Conservation (phyloP, 495 filamentous ascomycete species). For the Talaromyces adpressus region DNA sequence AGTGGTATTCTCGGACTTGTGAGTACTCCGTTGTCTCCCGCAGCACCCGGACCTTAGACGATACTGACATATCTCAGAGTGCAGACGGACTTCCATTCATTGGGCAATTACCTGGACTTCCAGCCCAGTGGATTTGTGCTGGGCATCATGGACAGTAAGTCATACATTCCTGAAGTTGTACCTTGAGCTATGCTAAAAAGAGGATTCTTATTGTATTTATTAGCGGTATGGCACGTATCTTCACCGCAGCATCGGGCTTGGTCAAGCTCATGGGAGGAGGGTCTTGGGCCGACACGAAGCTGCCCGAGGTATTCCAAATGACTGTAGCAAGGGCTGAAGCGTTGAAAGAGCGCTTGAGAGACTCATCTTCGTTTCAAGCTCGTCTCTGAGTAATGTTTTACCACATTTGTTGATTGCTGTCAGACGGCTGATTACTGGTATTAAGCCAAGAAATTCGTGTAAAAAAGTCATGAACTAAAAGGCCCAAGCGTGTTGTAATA, state of each 20-base stretch:
- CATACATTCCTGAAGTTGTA: not conserved
- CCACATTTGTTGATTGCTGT: too few species aligned
- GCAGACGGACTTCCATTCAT: conserved; percentile 1
- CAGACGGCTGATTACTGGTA: too few species aligned
- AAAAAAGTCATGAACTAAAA: too few species aligned
- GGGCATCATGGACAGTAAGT: conserved; percentile 1
- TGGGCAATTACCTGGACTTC: not conserved
- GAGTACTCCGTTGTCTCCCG: not conserved
- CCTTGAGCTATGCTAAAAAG: not conserved
- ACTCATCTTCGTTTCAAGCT: not conserved
- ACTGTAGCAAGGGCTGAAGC: not conserved
- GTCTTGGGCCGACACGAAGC: not conserved
- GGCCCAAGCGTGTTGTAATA: too few species aligned
- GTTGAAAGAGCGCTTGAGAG: not conserved
- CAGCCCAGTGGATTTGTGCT: conserved; percentile 1
- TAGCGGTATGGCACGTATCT: not conserved
- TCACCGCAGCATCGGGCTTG: not conserved
- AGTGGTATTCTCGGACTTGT: not conserved
- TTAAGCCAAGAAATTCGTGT: too few species aligned
- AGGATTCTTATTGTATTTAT: not conserved
- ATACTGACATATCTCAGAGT: not conserved
- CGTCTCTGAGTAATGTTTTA: not conserved
- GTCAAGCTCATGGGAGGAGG: not conserved
- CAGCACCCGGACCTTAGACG: not conserved
- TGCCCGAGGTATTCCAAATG: not conserved